phyloP scores from a whole-genome alignment of 345 rosid species.

The Populus simonii region DNA sequence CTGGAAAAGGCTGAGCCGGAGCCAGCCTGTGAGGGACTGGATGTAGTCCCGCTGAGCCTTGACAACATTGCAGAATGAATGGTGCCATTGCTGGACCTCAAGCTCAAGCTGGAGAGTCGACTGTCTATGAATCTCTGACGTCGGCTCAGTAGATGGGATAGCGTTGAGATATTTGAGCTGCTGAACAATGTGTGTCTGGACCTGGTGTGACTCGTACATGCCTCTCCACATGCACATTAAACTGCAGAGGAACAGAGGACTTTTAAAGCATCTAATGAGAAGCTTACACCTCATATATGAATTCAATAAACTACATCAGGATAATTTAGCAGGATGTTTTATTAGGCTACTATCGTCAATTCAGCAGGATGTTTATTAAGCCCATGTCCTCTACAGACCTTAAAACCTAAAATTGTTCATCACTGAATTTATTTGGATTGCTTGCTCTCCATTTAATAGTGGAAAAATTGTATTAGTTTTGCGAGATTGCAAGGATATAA shows the following conservation, averaged over 20 bases:
- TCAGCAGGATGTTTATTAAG: too few relatives aligned
- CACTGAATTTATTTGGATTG: background rate
- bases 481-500: background rate
- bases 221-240: slow-evolving; percentile 98
- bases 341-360: too few relatives aligned
- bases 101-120: slow-evolving; percentile 86
- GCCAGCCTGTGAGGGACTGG: slow-evolving; percentile 89
- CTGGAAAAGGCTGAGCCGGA: slow-evolving; percentile 86
- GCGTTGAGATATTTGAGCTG: slow-evolving; percentile 89
- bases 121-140: slow-evolving; percentile 90
- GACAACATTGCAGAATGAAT: slow-evolving; percentile 73
- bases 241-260: slow-evolving; percentile 30
- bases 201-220: slow-evolving; percentile 98
- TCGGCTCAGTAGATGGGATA: slow-evolving; percentile 78
- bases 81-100: slow-evolving; percentile 93
- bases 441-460: background rate
- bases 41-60: slow-evolving; percentile 84
- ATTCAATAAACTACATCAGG: background rate
- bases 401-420: background rate
- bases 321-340: background rate
- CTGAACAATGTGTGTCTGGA: slow-evolving; percentile 91
- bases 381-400: background rate
- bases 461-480: background rate
- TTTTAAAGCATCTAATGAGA: background rate
- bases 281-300: background rate